Evolutionary conservation across 495 filamentous ascomycete genomes (phyloP), one percentile per base, ranked within the genome.

Genomic region (Hypomontagnella monticulosa): DNA sequence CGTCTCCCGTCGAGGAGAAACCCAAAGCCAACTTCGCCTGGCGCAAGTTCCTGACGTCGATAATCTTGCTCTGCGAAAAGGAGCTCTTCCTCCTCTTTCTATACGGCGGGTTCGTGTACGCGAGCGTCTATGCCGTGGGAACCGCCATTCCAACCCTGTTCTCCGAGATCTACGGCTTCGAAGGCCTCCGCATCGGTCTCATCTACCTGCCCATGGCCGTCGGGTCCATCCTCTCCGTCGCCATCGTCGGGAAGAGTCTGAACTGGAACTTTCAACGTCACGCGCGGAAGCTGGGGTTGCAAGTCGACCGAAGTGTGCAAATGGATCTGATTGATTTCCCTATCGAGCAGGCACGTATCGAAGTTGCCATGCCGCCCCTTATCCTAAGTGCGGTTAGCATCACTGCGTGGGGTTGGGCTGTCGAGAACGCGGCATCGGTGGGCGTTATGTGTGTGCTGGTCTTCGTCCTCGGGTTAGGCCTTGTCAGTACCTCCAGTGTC

Each of bases 1-100:
- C 66, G 36, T 14, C 12, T 4, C 64, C 76, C 66, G 73, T 79
- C 65, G 75, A 73, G 18, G 19, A 57, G 59, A 49, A 36, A 62
- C 74, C 57, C 47, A 75, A 64, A 59, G 23, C 40, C 30, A 68
- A 52, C 6, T 75, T 88, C 47, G 61, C 70, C 9, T 70, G 70
- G 70, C 61, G 87, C 0, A 89, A 90, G 61, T 85, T 90, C 0
- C 63, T 90, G 4, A 74, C 81, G 3, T 87, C 88, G 0, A 76
- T 93, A 4, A 73, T 76, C 8, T 81, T 92, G 20, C 75, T 90
- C 0, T 74, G 78, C 37, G 83, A 91, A 58, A 87, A 86, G 64
- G 87, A 90, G 67, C 80, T 85, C 5, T 75, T 79, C 23, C 74
- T 85, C 37, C 74, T 90, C 9, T 82, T 89, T 15, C 54, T 82